phyloP scores from a whole-genome alignment of 345 rosid genomes.

The Sonneratia caseolaris region DNA sequence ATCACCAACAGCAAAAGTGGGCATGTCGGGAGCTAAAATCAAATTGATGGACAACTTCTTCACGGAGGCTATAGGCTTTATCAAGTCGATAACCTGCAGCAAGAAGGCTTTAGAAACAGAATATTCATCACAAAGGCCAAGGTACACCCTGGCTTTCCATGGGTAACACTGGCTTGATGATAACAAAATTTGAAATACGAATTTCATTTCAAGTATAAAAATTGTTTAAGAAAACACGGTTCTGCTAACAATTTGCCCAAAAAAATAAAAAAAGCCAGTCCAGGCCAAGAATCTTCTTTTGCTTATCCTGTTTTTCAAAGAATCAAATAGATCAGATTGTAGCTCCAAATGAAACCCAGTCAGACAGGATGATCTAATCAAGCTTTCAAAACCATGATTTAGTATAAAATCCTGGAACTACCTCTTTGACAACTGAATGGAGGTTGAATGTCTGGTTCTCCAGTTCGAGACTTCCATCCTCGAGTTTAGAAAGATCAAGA shows the following conservation, averaged over 20 bases:
- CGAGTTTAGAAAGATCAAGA: constrained; percentile 82
- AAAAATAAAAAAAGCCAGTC: no score
- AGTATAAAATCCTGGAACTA: constrained; percentile 10
- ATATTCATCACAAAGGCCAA: not conserved
- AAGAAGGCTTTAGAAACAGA: not conserved
- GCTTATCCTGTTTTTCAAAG: not conserved
- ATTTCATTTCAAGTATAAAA: not conserved
- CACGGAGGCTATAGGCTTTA: constrained; percentile 72
- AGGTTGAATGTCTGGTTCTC: constrained; percentile 55
- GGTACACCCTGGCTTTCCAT: not conserved
- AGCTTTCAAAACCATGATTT: not conserved
- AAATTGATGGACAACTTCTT: constrained; percentile 58
- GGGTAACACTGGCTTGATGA: not conserved
- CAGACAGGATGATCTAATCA: not conserved
- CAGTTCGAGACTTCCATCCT: constrained; percentile 82
- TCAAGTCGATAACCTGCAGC: constrained; percentile 53
- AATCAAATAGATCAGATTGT: not conserved
- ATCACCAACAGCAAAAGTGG: constrained; percentile 67
- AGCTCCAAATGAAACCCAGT: no score
- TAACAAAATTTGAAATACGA: constrained; percentile 2
- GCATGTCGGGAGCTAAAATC: constrained; percentile 69
- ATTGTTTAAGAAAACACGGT: not conserved
- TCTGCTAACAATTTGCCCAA: not conserved
- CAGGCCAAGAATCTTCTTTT: no score
- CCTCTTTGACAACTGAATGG: constrained; percentile 67